Evolutionary conservation across 2,329 filamentous ascomycete genomes (phyloP), one percentile per base, ranked within the genome.

Genomic region (Fusarium cyanostomum): DNA sequence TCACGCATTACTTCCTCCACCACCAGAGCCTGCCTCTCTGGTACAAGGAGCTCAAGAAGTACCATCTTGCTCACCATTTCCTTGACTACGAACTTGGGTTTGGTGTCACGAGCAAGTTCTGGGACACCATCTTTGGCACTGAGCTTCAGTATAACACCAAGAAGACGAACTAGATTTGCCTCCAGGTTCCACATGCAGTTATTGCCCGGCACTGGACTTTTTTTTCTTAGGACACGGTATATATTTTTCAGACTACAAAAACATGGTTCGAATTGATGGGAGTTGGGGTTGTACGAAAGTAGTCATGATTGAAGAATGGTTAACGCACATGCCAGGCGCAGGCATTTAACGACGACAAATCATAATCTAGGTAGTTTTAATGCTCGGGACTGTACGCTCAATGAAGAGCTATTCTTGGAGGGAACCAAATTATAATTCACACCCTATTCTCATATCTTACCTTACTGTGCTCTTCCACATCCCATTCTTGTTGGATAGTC

Each of bases 1-100:
- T 97, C 81, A 99, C 95, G 2, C 95, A 99, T 78, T 99, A 98
- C 83, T 99, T 99, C 84, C 85, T 99, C 34, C 95, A 99, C 77
- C 95, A 99, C 81, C 87, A 91, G 79, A 96, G 92, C 71, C 87
- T 99, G 3, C 95, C 95, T 13, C 80, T 89, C 2, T 97, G 92
- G 85, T 98, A 96, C 81, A 92, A 91, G 78, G 84, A 88, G 65
- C 86, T 98, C 71, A 99, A 99, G 88, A 98, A 97, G 79, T 96
- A 97, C 74, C 95, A 99, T 75, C 88, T 99, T 27, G 88, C 93
- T 75, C 95, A 99, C 76, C 95, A 99, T 80, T 99, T 97, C 78
- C 92, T 95, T 61, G 95, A 99, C 76, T 99, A 96, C 75, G 91
- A 99, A 78, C 94, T 97, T 67, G 95, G 95, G 49, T 99, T 98